A percentile compares a stretch with the other conserved stretches of the same genome.
phyloP scores from a whole-genome alignment of 2,329 filamentous ascomycete species.

The Arthrobotrys entomopaga region DNA sequence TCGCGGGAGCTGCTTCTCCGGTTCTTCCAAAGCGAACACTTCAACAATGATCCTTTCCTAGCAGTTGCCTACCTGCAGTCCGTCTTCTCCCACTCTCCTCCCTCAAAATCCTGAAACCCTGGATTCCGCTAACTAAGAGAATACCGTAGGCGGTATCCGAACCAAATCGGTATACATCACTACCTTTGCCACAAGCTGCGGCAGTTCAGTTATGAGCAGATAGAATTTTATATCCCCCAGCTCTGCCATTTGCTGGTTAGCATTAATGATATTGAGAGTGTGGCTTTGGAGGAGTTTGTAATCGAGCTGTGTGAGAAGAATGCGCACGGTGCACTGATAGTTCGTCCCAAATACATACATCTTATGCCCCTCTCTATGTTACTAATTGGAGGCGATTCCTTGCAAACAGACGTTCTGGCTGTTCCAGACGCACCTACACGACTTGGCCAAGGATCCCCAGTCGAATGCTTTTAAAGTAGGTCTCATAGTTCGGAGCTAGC shows the following conservation, averaged over 20 bases:
- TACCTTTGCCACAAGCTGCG: slow-evolving; percentile 88
- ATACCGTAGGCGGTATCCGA: slow-evolving; percentile 77
- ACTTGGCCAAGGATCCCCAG: slow-evolving; percentile 78
- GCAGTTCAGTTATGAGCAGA: slow-evolving; percentile 88
- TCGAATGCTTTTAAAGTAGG: slow-evolving; percentile 72
- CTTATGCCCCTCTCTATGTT: slow-evolving; percentile 51
- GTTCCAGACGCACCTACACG: slow-evolving; percentile 86
- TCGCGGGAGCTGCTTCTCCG: slow-evolving; percentile 85
- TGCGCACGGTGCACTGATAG: slow-evolving; percentile 82
- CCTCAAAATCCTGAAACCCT: slow-evolving; percentile 32
- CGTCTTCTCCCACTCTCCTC: slow-evolving; percentile 57
- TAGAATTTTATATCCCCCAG: slow-evolving; percentile 90
- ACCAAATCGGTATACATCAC: slow-evolving; percentile 90
- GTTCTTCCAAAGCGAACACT: slow-evolving; percentile 93
- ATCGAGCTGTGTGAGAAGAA: slow-evolving; percentile 87
- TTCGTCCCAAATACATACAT: slow-evolving; percentile 64
- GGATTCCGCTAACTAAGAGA: slow-evolving; percentile 56
- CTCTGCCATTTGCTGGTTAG: slow-evolving; percentile 88
- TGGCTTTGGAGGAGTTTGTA: slow-evolving; percentile 88
- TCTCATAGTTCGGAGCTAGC: background rate
- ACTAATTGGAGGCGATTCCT: slow-evolving; percentile 13
- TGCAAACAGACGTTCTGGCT: slow-evolving; percentile 81
- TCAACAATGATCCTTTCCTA: slow-evolving; percentile 89
- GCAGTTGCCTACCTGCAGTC: slow-evolving; percentile 88
- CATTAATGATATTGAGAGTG: slow-evolving; percentile 83